Conservation (phyloP, 2,329 filamentous ascomycete genomes). For the Diplodia sapinea region DNA sequence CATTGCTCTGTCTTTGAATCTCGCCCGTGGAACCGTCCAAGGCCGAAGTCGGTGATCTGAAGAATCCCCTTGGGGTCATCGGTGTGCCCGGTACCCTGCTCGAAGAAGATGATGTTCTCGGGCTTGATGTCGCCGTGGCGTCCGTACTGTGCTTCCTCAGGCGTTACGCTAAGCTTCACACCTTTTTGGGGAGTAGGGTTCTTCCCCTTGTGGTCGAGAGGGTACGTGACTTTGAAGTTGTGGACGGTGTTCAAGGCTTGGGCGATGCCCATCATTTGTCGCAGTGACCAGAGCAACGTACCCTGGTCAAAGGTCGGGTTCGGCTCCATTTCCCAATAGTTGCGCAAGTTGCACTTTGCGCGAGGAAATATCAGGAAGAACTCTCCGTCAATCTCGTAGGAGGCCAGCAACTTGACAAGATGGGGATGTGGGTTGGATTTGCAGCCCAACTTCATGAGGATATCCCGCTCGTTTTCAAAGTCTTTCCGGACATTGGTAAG, state of each 20-base stretch:
- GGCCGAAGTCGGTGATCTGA: constrained; percentile 45
- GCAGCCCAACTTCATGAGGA: too few species aligned
- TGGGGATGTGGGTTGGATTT: neutral
- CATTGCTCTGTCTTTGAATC: constrained; percentile 41
- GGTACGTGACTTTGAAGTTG: constrained; percentile 2
- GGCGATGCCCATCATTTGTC: constrained; percentile 1
- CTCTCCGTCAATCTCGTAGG: neutral
- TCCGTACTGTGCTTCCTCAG: constrained; percentile 38
- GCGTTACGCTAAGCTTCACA: neutral
- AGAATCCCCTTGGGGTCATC: constrained; percentile 33
- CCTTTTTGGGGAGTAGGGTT: neutral
- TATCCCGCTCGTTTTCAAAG: neutral
- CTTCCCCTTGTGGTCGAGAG: neutral
- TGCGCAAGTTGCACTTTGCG: constrained; percentile 10
- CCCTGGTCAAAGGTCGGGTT: neutral
- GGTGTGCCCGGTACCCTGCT: neutral
- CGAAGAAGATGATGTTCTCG: constrained; percentile 46
- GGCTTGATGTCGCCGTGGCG: constrained; percentile 48
- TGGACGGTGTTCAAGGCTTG: constrained; percentile 1
- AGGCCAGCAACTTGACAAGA: neutral
- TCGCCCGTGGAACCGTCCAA: constrained; percentile 43
- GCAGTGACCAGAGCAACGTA: neutral
- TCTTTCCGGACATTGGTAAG: neutral
- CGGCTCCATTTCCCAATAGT: neutral
- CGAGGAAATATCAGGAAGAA: constrained; percentile 11